Evolutionary conservation across 2,329 filamentous ascomycete genomes (phyloP), one percentile per base, ranked within the genome.

Genomic region (Cercospora sp.): DNA sequence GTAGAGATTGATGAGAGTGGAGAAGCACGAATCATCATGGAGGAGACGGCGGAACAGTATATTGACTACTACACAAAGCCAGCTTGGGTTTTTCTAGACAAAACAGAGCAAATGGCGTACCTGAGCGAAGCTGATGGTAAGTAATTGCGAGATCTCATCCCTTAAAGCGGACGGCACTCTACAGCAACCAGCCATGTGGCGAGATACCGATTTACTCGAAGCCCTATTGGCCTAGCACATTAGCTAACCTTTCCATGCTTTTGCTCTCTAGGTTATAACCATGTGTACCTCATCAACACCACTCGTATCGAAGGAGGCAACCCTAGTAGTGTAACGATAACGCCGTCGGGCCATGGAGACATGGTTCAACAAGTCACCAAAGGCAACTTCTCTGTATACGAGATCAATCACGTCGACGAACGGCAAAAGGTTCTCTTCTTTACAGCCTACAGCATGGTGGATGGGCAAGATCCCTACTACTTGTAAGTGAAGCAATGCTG

Each of bases 281-380:
- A 63, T 18, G 40, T 64, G 24, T 67, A 67, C 24, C 61, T 67
- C n/a, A 49, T 63, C 53, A 61, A 67, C 24, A 53, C 61, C 4
- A 63, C 61, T 30, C 34, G 21, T 43, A 21, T 40, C 37, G 34
- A 26, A 10, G 9, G 57, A 18, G 28, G n/a, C n/a, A 24, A 40
- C 21, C 24, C 59, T 28, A 13, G 45, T 21, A 49, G 45, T 13
- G 45, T 49, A 24, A 49, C 45, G 3, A 24, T 49, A 49, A 24
- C 45, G 18, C 45, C 45, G 18, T 49, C 45, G 45, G 21, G 21
- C 10, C 59, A 37, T 12, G 40, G 21, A 13, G 13, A 64, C 12
- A 13, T 57, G 12, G 37, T 67, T 16, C 13, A 40, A 12, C 65
- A 67, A 43, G n/a, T 67, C 18, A 67, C 65, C 32, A 63, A 40